A percentile compares a stretch with the other conserved stretches of the same genome.
phyloP scores from a whole-genome alignment of 306 rosid genomes.

The Quercus agrifolia region DNA sequence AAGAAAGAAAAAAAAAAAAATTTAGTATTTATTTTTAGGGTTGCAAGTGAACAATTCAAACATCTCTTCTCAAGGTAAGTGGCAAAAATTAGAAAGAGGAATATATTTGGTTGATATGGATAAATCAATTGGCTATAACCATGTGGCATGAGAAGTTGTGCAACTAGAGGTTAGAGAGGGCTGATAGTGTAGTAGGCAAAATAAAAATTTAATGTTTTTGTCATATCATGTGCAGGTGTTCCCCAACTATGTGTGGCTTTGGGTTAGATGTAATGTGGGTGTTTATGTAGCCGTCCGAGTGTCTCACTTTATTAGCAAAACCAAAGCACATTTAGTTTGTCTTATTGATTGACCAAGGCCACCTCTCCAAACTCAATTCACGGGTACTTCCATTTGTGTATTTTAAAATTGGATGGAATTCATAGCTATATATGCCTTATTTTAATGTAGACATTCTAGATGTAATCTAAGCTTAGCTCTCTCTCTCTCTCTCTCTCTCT shows the following conservation, averaged over 20 bases:
- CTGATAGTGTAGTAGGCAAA: conserved; percentile 18
- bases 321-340: conserved; percentile 41
- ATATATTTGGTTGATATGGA: background rate
- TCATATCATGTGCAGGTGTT: conserved; percentile 59
- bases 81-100: background rate
- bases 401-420: conserved; percentile 24
- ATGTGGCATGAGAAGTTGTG: conserved; percentile 24
- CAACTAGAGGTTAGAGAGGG: background rate
- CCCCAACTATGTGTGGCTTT: conserved; percentile 35
- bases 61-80: background rate
- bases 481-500: background rate
- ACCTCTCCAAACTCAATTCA: conserved; percentile 32
- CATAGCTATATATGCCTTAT: background rate
- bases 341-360: conserved; percentile 43
- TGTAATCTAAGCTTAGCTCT: conserved; percentile 43
- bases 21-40: no score
- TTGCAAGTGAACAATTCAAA: background rate
- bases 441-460: conserved; percentile 31
- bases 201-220: conserved; percentile 24
- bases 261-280: conserved; percentile 44
- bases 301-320: conserved; percentile 38
- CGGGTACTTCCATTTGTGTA: conserved; percentile 28
- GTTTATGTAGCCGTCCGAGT: conserved; percentile 37
- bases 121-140: conserved; percentile 3
- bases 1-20: no score